Evolutionary conservation across 495 filamentous ascomycete species (phyloP), one percentile per base, ranked within the genome.

Genomic region (Neurospora pannonica): DNA sequence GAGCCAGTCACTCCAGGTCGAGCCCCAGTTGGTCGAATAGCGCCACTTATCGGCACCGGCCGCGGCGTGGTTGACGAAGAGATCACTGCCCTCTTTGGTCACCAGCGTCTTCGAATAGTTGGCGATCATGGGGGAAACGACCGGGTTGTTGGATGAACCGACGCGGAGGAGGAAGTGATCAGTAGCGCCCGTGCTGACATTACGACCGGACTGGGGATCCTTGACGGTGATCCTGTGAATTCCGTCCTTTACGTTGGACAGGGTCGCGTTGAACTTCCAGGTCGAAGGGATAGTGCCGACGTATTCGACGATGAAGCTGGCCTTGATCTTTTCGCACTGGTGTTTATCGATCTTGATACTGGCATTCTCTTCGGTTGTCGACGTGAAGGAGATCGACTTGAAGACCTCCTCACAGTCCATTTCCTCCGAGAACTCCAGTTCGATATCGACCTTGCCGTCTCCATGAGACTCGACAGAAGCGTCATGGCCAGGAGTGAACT

Each of bases 401-500:
- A 82, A 87, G 1, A 92, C 84, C 1, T 76, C 77, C 24, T 87
- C 82, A 79, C 91, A 93, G 71, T 91, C 85, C 91, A 92, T 92
- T 73, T 87, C 80, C 0, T 81, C 82, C 0, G 89, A 90, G 79
- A 92, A 93, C 60, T 89, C 87, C 3, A 93, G 71, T 38, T 87
- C 82, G 69, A 91, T 88, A n/a, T 38, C 89, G 85, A 79, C 75
- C 19, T 71, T 62, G 9, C 71, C 71, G 9, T 74, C 74, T 48
- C 87, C 83, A 1, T 82, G 83, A 46, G 80, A 77, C 40, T 87
- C 86, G 9, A 89, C 88, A 24, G 72, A 75, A n/a, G 54, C 71
- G 76, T 93, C 91, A 74, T 93, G 91, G 6, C 90, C 89, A 0
- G 91, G 91, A 0, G 82, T 76, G 76, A 92, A 90, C 70, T 85